Evolutionary conservation across 106 monocot genomes (phyloP).

Genomic region (Dactylorhiza incarnata): DNA sequence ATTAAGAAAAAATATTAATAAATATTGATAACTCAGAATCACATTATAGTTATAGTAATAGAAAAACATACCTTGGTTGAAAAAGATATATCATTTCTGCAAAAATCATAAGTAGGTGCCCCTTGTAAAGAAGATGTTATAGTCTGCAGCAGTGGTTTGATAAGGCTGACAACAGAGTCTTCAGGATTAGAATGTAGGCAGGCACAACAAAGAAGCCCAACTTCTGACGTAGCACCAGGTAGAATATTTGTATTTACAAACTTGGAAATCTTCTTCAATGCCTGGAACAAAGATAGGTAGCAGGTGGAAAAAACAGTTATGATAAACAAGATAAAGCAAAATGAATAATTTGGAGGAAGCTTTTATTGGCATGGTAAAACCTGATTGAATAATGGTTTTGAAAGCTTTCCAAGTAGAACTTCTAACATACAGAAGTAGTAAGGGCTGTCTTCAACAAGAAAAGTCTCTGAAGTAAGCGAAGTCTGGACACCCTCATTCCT

Average conservation of each 20-base stretch:
- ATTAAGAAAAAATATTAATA: constrained; percentile 3
- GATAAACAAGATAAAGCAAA: not conserved
- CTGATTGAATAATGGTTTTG: constrained; percentile 73
- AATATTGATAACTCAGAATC: not conserved
- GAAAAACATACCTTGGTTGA: constrained; percentile 49
- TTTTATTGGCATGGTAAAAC: constrained; percentile 24
- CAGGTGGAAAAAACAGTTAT: no score
- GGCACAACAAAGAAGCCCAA: constrained; percentile 95
- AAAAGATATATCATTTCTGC: constrained; percentile 33
- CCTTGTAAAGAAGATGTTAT: constrained; percentile 62
- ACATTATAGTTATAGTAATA: not conserved
- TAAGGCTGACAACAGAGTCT: constrained; percentile 51
- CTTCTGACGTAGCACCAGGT: constrained; percentile 86
- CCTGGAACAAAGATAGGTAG: constrained; percentile 28
- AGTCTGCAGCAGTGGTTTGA: constrained; percentile 65
- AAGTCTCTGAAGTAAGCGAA: constrained; percentile 70
- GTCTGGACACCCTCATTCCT: constrained; percentile 67
- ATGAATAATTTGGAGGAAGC: constrained; percentile 1
- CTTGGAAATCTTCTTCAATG: constrained; percentile 76
- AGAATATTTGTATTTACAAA: constrained; percentile 87
- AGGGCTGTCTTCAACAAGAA: constrained; percentile 81
- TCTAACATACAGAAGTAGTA: constrained; percentile 89
- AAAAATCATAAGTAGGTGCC: constrained; percentile 53
- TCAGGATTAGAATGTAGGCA: constrained; percentile 82
- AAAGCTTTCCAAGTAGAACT: constrained; percentile 82